Percentiles rank a stretch among this genome's conserved stretches.
phyloP scores from a whole-genome alignment of 345 rosid genomes.

The Salix viminalis region DNA sequence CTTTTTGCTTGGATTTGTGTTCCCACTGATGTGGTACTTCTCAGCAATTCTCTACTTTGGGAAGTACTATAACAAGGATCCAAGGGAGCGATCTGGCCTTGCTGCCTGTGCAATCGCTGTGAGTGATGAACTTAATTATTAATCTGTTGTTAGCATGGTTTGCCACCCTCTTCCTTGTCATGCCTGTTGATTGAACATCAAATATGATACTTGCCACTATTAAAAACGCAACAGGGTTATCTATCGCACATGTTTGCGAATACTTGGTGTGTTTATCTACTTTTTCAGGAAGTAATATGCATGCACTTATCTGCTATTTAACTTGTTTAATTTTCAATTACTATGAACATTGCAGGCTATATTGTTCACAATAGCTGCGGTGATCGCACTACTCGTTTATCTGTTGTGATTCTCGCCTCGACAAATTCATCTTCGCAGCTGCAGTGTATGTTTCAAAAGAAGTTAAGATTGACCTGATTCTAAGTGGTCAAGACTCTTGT shows the following conservation, averaged over 20 bases:
- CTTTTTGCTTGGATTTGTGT: slow-evolving; percentile 73
- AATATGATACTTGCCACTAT: neutral
- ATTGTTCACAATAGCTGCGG: slow-evolving; percentile 53
- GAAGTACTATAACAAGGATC: slow-evolving; percentile 83
- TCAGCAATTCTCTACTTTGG: slow-evolving; percentile 74
- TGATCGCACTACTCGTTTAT: slow-evolving; percentile 41
- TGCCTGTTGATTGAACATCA: neutral
- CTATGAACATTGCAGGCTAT: slow-evolving; percentile 61
- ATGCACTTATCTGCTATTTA: neutral
- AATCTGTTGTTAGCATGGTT: neutral
- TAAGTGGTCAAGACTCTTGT: slow-evolving; percentile 4
- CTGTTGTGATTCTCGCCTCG: slow-evolving; percentile 34
- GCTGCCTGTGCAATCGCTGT: slow-evolving; percentile 94
- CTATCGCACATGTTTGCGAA: neutral
- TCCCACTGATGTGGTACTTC: slow-evolving; percentile 74
- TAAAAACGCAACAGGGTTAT: neutral
- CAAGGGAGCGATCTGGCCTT: slow-evolving; percentile 90
- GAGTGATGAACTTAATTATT: slow-evolving; percentile 28
- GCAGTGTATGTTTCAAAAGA: neutral
- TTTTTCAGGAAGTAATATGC: neutral
- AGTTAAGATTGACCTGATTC: neutral
- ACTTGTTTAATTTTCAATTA: neutral
- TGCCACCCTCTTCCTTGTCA: neutral
- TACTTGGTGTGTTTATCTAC: neutral
- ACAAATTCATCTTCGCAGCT: neutral